Evolutionary conservation across 441 rosid species (phyloP), one percentile per base, ranked within the genome.

Genomic region (Eugenia klotzschiana): DNA sequence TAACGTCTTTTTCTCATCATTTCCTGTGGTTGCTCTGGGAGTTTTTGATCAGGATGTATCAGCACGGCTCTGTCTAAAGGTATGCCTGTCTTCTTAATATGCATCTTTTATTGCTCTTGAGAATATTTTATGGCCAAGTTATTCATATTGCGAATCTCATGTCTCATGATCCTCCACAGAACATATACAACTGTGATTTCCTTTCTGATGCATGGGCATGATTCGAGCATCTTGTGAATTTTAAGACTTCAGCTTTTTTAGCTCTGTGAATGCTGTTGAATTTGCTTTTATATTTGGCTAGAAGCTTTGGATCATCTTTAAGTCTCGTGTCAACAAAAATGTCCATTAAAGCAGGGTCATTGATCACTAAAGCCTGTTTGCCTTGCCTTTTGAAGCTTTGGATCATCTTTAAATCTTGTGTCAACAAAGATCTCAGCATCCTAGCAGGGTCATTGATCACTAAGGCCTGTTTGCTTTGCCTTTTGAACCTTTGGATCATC

Each of bases 31-130:
- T 41, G 85, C 85, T 15, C 37, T 83, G 81, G 85, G 85, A 77
- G 82, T 83, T 51, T 79, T 83, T 8, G 85, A 83, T 41, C 82
- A 83, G 54, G 85, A 83, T 51, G 73, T 83, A 27, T 77, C 85
- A 11, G 72, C 85, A 43, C 1, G 46, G 54, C 18, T 83, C 22
- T 83, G 85, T 79, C 85, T 83, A 40, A 23, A 83, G 85, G 85
- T 83, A 83, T 20, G 7, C 13, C 14, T 5, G n/a, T 1, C 46
- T 33, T 64, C n/a, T 18, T 64, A 64, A 4, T 33, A 64, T 64
- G n/a, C 37, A 33, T 18, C 3, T 9, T 64, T 3, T 33, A 18
- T 33, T 33, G 18, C 13, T 2, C 43, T 64, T 33, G 7, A 64
- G 18, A 64, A 64, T 7, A 8, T 64, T 18, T 18, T 18, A 16